Base-by-base conservation (phyloP, 805 yeast genomes). In the Metschnikowia borealis region DNA sequence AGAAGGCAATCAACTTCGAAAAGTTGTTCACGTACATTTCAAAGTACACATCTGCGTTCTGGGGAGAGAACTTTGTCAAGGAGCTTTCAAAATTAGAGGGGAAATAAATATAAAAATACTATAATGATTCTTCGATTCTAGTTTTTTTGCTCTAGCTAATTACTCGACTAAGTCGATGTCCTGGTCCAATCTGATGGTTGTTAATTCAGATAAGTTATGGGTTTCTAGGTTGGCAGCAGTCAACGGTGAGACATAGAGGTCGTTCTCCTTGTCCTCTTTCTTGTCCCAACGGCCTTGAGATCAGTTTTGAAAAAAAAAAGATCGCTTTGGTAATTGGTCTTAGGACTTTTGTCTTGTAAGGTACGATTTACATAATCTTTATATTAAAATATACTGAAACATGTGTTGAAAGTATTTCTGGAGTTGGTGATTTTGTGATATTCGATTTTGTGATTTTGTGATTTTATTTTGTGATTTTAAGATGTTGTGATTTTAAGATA, bases 61-160 rank as follows among this genome's bases (percentile, higher is more conserved):
- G 99, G 99, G 98, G 98, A 47, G 96, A 90, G 67, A 87, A 84
- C 60, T 94, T 94, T 68, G 98, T 94, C 38, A 83, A 84, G 60
- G 99, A 94, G 67, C 73, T 94, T 62, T 77, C 70, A 57, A 82
- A 79, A 58, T 35, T 38, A 38, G 38, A 47, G 49, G 36, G 50
- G 5, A 44, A 35, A 17, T 44, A 36, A 34, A 33, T 36, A 15
- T 15, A n/a, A 26, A 38, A 38, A 38, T 21, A 39, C 43, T 39
- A 29, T 17, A 11, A 26, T 39, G 26, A 39, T 26, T 26, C 34
- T 26, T 39, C 33, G 17, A 26, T 15, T 26, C 11, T 29, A 29
- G 13, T 3, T 23, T 15, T 5, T 14, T 41, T 23, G 7, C 26
- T 14, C n/a, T 10, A 31, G 20, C 15, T 18, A 38, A 11, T 50